Base-by-base conservation (phyloP, 2,329 filamentous ascomycete genomes). In the Trichoderma sp. region DNA sequence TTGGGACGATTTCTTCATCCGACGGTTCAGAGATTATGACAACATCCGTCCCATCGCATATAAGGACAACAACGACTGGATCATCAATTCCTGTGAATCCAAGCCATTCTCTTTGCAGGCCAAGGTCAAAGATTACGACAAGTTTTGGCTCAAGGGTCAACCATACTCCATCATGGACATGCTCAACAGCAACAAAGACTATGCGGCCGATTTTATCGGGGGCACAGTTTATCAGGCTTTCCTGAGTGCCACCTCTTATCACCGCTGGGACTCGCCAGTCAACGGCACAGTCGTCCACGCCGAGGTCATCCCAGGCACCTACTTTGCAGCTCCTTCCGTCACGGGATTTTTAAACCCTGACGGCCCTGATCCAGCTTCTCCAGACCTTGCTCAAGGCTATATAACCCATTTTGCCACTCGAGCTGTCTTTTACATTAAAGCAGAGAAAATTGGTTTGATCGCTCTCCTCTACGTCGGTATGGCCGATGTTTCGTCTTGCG, bases 141-240 rank as follows among this genome's bases (percentile, higher is more conserved):
- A 76, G 3, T 91, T 91, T 79, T 91, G 87, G 87, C 81, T 89
- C 68, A 92, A 91, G 72, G 82, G 81, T 0, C 86, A 90, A 73
- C 85, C 86, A 0, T 91, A 91, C 76, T 89, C 86, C 0, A 74
- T 89, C 2, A 70, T 76, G 1, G 84, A 89, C 71, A 89, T 90
- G 85, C 78, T 91, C 1, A 80, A 80, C 1, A 75, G 84, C 67
- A 83, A 89, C 70, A 69, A 76, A 0, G 72, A 84, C 2, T 77
- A 84, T 0, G 71, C 77, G 4, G 71, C 27, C 27, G 10, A 84
- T 1, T 91, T 91, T 70, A 80, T 81, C 2, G 84, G 84, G 0
- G 89, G 86, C 0, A 90, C 87, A 0, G 80, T 91, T 2, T 91
- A 90, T 73, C 89, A 92, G 72, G 89, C 88, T 0, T 91, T 90